Percentiles rank a stretch among this genome's conserved stretches.
These are phyloP conservation scores for Ophiostoma montium DNA, from an alignment of 2,329 filamentous ascomycete genomes.

Conservation along the genomic window DNA sequence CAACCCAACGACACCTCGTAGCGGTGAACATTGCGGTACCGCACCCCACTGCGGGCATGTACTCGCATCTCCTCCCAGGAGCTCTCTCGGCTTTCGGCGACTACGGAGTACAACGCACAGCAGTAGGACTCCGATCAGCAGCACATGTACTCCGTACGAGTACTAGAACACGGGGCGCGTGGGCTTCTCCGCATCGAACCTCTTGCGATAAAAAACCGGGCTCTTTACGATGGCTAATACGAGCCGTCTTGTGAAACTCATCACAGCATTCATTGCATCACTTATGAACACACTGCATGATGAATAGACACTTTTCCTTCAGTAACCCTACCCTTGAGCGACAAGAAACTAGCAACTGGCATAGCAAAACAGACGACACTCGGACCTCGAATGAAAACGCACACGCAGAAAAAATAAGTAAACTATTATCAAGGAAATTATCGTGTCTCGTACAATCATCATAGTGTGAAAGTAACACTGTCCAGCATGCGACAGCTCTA, in stretches of 20 bases:
- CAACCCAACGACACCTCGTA: too few species aligned
- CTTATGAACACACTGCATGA: background rate
- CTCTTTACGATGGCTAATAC: too few species aligned
- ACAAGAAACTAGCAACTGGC: too few species aligned
- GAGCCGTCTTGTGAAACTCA: too few species aligned
- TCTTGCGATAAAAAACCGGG: background rate
- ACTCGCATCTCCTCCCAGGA: background rate
- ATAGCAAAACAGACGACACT: background rate
- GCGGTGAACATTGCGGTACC: background rate
- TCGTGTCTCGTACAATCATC: slow-evolving; percentile 13
- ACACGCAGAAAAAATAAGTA: slow-evolving; percentile 3
- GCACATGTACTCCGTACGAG: too few species aligned
- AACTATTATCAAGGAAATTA: slow-evolving; percentile 4
- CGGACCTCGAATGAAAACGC: too few species aligned
- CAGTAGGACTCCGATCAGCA: too few species aligned
- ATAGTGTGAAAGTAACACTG: background rate
- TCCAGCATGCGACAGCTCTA: background rate
- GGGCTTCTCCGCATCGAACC: background rate
- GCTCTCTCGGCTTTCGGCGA: background rate
- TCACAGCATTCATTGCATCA: background rate
- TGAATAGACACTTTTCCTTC: too few species aligned
- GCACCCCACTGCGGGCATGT: background rate
- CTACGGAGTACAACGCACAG: too few species aligned
- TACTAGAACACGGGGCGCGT: too few species aligned
- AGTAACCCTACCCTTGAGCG: too few species aligned